Conservation (phyloP, 2,329 filamentous ascomycete species). For the Cladosporium austrohemisphaericum region DNA sequence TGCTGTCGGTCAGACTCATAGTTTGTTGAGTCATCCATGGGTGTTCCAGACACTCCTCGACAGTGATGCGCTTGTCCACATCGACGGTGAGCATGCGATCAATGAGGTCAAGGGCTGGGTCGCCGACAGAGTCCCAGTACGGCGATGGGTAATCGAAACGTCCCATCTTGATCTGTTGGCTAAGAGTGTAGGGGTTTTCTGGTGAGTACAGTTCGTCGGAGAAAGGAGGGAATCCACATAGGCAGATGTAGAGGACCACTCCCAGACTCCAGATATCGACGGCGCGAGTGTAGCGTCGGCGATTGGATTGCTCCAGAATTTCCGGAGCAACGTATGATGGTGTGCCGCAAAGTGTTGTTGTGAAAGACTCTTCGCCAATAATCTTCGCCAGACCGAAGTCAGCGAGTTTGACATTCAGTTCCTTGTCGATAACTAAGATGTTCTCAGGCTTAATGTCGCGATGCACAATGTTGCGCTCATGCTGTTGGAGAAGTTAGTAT, state of each 20-base stretch:
- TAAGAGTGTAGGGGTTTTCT: constrained; percentile 81
- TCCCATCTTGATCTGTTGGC: constrained; percentile 84
- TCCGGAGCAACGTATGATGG: constrained; percentile 88
- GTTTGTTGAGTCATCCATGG: constrained; percentile 68
- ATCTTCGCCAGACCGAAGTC: constrained; percentile 98
- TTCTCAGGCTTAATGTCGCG: constrained; percentile 98
- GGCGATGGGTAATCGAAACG: constrained; percentile 93
- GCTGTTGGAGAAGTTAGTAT: constrained; percentile 50
- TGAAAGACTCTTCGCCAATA: constrained; percentile 97
- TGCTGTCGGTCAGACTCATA: constrained; percentile 65
- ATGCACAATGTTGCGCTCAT: constrained; percentile 95
- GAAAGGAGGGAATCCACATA: constrained; percentile 96
- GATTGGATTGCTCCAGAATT: constrained; percentile 76
- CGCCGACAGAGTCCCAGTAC: constrained; percentile 88
- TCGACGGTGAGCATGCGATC: constrained; percentile 92
- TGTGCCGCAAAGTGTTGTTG: constrained; percentile 91
- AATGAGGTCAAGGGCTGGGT: constrained; percentile 86
- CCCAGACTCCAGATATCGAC: constrained; percentile 96
- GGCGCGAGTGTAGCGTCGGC: constrained; percentile 86
- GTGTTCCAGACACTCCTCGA: constrained; percentile 87
- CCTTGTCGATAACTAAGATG: constrained; percentile 81
- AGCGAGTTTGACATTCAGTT: constrained; percentile 83
- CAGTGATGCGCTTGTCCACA: constrained; percentile 74
- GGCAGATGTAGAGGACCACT: constrained; percentile 95
- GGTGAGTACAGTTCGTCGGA: constrained; percentile 77